phyloP scores from a whole-genome alignment of 1,284 basidiomycete species.

The Heimioporus punctisporus region DNA sequence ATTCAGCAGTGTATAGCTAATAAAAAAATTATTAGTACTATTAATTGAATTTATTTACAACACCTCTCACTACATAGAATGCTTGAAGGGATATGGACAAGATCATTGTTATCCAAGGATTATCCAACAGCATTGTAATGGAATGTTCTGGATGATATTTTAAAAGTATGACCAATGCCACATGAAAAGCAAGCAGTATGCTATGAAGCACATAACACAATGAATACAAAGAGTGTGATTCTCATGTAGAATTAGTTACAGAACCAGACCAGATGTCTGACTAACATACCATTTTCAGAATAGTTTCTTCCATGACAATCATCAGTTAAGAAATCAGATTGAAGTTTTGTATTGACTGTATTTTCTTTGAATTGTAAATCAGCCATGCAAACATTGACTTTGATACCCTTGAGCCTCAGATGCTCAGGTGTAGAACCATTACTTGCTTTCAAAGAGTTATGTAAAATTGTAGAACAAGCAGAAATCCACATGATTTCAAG shows the following conservation, averaged over 20 bases:
- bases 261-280: too few relatives aligned
- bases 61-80: slow-evolving; percentile 3
- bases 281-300: not conserved
- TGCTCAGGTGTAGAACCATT: not conserved
- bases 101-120: not conserved
- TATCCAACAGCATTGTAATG: not conserved
- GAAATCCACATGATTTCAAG: not conserved
- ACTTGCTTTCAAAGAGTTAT: not conserved
- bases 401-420: slow-evolving; percentile 2
- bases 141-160: slow-evolving; percentile 7
- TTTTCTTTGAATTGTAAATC: not conserved
- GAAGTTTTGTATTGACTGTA: too few relatives aligned
- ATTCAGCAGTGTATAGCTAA: slow-evolving; percentile 8
- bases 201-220: slow-evolving; percentile 5
- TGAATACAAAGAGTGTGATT: not conserved
- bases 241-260: not conserved
- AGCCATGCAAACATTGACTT: slow-evolving; percentile 1
- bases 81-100: slow-evolving; percentile 4
- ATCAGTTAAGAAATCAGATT: too few relatives aligned
- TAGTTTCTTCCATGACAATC: too few relatives aligned
- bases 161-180: not conserved
- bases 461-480: not conserved
- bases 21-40: not conserved
- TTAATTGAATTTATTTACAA: not conserved
- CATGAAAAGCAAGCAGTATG: slow-evolving; percentile 1